Percentiles rank a stretch among this genome's conserved stretches.
These are phyloP conservation scores for Angomonas deanei DNA, from an alignment of 208 protist species.

Conservation along the genomic window DNA sequence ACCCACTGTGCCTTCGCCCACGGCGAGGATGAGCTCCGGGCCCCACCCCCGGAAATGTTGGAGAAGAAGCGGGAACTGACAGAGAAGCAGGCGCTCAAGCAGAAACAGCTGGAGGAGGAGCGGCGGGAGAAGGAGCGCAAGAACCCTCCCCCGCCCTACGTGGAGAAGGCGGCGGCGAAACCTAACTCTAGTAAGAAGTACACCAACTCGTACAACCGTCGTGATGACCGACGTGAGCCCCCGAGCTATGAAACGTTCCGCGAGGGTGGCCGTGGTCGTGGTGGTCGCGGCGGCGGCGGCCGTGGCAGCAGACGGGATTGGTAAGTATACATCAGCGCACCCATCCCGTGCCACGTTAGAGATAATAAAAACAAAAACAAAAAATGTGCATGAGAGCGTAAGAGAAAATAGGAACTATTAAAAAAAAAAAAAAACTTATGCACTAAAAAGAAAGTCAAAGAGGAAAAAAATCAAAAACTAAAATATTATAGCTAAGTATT, in stretches of 20 bases:
- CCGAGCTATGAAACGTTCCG: not conserved
- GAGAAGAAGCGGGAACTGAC: constrained; percentile 16
- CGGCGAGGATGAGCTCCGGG: constrained; percentile 33
- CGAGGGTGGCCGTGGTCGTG: not conserved
- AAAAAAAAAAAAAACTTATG: not conserved
- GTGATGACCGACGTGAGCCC: not conserved
- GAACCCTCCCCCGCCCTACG: not conserved
- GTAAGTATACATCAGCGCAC: no score
- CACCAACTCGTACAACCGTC: not conserved
- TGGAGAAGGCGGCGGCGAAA: not conserved
- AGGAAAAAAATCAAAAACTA: not conserved
- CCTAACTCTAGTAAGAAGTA: not conserved
- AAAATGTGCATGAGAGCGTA: no score
- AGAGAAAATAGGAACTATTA: not conserved
- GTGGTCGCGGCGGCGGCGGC: not conserved
- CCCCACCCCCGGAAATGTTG: constrained; percentile 19
- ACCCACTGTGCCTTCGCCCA: constrained; percentile 42
- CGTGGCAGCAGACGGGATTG: not conserved
- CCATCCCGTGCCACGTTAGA: no score
- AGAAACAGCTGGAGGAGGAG: no score
- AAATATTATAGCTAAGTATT: not conserved
- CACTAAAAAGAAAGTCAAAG: not conserved
- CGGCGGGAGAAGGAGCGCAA: not conserved
- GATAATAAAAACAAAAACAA: no score
- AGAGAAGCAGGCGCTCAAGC: constrained; percentile 5